Conservation (phyloP, 371 early-diverging fungal genomes). For the Thermomucor indicae-seudaticae region DNA sequence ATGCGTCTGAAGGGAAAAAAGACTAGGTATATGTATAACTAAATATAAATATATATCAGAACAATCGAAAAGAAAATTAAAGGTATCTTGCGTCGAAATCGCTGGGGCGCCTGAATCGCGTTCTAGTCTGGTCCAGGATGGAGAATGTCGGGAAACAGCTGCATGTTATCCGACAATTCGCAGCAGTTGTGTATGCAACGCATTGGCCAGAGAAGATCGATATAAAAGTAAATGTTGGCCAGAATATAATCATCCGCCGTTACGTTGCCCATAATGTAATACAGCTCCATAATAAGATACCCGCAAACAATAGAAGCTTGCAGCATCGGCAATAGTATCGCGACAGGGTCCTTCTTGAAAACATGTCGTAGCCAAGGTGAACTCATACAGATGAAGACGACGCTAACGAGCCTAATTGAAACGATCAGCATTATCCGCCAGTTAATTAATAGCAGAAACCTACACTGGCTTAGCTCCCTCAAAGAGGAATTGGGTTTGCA, state of each 20-base stretch:
- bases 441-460: background rate
- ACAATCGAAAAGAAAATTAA: background rate
- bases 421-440: background rate
- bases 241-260: conserved; percentile 35
- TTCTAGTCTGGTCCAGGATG: conserved; percentile 10
- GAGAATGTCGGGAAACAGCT: conserved; percentile 10
- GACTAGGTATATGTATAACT: too few species aligned
- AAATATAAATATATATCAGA: background rate
- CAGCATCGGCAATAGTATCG: conserved; percentile 30
- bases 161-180: conserved; percentile 34
- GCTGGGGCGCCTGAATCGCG: too few species aligned
- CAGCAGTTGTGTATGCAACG: conserved; percentile 41
- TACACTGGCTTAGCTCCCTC: conserved; percentile 30
- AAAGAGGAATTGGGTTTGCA: conserved; percentile 24
- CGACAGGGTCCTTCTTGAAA: conserved; percentile 16
- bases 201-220: conserved; percentile 40
- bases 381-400: conserved; percentile 17
- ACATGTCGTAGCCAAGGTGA: conserved; percentile 21
- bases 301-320: conserved; percentile 24
- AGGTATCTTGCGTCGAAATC: too few species aligned
- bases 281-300: conserved; percentile 35
- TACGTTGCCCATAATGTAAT: conserved; percentile 32
- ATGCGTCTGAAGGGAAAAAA: too few species aligned
- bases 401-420: conserved; percentile 17
- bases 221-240: conserved; percentile 32